These are phyloP conservation scores for Melastoma malabathricum DNA, from an alignment of 345 rosid species.

Conservation along the genomic window DNA sequence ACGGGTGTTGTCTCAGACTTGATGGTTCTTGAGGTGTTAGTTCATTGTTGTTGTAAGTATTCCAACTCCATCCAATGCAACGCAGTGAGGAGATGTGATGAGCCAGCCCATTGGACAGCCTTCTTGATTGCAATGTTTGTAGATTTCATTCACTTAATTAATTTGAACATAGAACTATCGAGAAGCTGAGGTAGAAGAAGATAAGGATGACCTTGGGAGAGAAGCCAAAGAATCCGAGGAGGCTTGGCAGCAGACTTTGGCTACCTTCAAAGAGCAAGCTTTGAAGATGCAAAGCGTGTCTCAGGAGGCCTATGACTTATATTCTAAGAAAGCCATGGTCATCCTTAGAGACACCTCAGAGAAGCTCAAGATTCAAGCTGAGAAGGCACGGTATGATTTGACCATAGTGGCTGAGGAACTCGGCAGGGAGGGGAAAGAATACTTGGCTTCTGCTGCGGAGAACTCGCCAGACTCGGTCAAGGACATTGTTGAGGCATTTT, in stretches of 20 bases:
- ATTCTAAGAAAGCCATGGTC: constrained; percentile 44
- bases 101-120: not conserved
- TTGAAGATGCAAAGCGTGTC: constrained; percentile 65
- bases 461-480: constrained; percentile 70
- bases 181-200: constrained; percentile 51
- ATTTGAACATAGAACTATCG: constrained; percentile 27
- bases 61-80: too few relatives aligned
- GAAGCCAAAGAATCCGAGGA: constrained; percentile 46
- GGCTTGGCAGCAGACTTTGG: constrained; percentile 71
- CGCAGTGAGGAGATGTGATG: too few relatives aligned
- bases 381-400: constrained; percentile 58
- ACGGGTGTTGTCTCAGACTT: too few relatives aligned
- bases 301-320: constrained; percentile 56
- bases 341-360: constrained; percentile 56
- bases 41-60: too few relatives aligned
- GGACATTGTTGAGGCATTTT: constrained; percentile 56
- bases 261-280: constrained; percentile 62
- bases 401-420: constrained; percentile 46
- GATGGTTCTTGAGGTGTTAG: too few relatives aligned
- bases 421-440: constrained; percentile 54
- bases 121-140: not conserved
- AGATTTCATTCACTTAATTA: not conserved
- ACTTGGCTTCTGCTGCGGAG: constrained; percentile 53
- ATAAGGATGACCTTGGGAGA: constrained; percentile 18
- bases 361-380: constrained; percentile 67